These are phyloP conservation scores for Leccinum disarticulatum DNA, from an alignment of 768 basidiomycete species.

Conservation along the genomic window DNA sequence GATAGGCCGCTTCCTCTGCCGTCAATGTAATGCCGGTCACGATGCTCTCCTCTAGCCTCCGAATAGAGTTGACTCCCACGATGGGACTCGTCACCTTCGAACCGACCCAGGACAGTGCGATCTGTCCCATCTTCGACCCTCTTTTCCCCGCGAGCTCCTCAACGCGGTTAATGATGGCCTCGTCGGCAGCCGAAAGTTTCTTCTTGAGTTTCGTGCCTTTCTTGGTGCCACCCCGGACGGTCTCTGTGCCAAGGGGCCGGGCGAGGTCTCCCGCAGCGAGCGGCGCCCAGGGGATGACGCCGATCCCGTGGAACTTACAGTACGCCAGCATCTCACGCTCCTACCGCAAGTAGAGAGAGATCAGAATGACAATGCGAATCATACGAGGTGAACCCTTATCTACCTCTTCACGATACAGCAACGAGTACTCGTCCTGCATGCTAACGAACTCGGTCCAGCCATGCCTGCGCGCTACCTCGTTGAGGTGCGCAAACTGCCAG, in stretches of 20 bases:
- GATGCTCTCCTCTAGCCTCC: slow-evolving; percentile 33
- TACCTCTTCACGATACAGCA: slow-evolving; percentile 52
- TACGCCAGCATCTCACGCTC: slow-evolving; percentile 31
- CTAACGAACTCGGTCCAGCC: slow-evolving; percentile 56
- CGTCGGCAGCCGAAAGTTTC: no score
- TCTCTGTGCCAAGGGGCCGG: no score
- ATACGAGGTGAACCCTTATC: no score
- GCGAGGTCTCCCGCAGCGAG: no score
- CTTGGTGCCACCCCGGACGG: no score
- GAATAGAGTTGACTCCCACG: slow-evolving; percentile 39
- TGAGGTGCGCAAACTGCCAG: slow-evolving; percentile 45
- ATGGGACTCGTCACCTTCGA: slow-evolving; percentile 46
- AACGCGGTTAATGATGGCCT: slow-evolving; percentile 40
- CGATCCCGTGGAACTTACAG: no score
- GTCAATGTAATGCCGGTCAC: slow-evolving; percentile 25
- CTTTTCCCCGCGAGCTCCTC: slow-evolving; percentile 42
- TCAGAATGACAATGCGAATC: neutral
- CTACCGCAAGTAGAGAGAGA: slow-evolving; percentile 20
- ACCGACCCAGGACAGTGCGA: slow-evolving; percentile 45
- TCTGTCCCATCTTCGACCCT: slow-evolving; percentile 43
- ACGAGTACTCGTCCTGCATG: slow-evolving; percentile 53
- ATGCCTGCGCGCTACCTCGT: slow-evolving; percentile 42
- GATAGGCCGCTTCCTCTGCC: slow-evolving; percentile 28
- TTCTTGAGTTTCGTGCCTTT: no score
- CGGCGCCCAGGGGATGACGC: no score